These are phyloP conservation scores for Neurospora africana DNA, from an alignment of 495 filamentous ascomycete species.

Conservation along the genomic window DNA sequence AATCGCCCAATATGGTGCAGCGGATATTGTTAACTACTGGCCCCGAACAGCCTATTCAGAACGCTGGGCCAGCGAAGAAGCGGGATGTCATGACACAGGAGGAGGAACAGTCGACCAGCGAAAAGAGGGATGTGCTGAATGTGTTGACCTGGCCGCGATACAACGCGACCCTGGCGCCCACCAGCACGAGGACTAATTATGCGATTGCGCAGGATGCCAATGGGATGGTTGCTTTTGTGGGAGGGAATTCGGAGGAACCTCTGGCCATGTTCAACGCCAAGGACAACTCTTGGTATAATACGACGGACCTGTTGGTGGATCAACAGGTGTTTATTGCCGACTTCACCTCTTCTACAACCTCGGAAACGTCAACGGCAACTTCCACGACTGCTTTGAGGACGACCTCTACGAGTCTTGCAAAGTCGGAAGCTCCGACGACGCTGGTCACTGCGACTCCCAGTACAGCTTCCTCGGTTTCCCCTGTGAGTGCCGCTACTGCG, in stretches of 20 bases:
- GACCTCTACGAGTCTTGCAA: slow-evolving; percentile 10
- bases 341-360: slow-evolving; percentile 27
- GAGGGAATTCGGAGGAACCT: slow-evolving; percentile 55
- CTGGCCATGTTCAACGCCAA: slow-evolving; percentile 74
- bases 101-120: slow-evolving; percentile 24
- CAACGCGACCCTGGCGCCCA: slow-evolving; percentile 61
- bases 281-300: slow-evolving; percentile 72
- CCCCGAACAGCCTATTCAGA: slow-evolving; percentile 34
- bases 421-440: slow-evolving; percentile 26
- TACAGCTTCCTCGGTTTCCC: not conserved
- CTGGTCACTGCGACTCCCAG: slow-evolving; percentile 18
- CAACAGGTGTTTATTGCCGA: slow-evolving; percentile 24
- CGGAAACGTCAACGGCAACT: slow-evolving; percentile 30
- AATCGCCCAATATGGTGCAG: slow-evolving; percentile 66
- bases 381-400: slow-evolving; percentile 15
- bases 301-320: slow-evolving; percentile 51
- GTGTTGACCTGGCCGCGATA: slow-evolving; percentile 65
- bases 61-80: slow-evolving; percentile 24
- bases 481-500: not conserved
- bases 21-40: slow-evolving; percentile 46
- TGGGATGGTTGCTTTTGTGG: slow-evolving; percentile 65
- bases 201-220: slow-evolving; percentile 37
- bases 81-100: slow-evolving; percentile 4
- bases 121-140: slow-evolving; percentile 28
- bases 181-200: slow-evolving; percentile 37